phyloP scores from a whole-genome alignment of 805 yeast species.

The Sugiyamaella chiloensis region DNA sequence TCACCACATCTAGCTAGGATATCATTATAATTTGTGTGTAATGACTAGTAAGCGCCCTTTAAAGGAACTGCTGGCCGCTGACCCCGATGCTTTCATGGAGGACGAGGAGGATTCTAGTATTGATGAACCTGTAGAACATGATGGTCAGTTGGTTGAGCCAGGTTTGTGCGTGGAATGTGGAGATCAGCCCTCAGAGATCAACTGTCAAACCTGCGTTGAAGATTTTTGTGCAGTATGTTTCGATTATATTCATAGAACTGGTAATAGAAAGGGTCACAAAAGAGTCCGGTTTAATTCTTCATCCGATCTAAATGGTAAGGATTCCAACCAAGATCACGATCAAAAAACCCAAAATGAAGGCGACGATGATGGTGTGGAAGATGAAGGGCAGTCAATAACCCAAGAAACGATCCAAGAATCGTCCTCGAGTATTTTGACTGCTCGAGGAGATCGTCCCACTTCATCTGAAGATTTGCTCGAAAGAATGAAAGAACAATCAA shows the following conservation, averaged over 20 bases:
- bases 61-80: conserved; percentile 35
- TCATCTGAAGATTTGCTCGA: conserved; percentile 20
- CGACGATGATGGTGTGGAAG: conserved; percentile 16
- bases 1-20: too few species aligned
- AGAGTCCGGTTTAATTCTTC: neutral
- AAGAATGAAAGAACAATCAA: conserved; percentile 36
- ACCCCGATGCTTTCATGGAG: conserved; percentile 29
- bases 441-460: conserved; percentile 19
- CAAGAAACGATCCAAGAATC: conserved; percentile 18
- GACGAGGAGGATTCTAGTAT: conserved; percentile 27
- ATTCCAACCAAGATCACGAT: neutral
- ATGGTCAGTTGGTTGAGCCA: conserved; percentile 15
- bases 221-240: conserved; percentile 68
- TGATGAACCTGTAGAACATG: neutral
- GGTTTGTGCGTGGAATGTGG: conserved; percentile 66
- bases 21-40: too few species aligned
- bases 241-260: conserved; percentile 65
- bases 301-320: neutral
- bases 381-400: conserved; percentile 19
- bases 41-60: conserved; percentile 23
- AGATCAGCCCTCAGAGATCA: conserved; percentile 66
- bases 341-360: conserved; percentile 10
- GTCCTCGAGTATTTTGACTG: conserved; percentile 18
- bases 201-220: conserved; percentile 62
- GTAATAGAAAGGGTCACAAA: conserved; percentile 36